phyloP scores from a whole-genome alignment of 306 rosid genomes.

The Geum urbanum region DNA sequence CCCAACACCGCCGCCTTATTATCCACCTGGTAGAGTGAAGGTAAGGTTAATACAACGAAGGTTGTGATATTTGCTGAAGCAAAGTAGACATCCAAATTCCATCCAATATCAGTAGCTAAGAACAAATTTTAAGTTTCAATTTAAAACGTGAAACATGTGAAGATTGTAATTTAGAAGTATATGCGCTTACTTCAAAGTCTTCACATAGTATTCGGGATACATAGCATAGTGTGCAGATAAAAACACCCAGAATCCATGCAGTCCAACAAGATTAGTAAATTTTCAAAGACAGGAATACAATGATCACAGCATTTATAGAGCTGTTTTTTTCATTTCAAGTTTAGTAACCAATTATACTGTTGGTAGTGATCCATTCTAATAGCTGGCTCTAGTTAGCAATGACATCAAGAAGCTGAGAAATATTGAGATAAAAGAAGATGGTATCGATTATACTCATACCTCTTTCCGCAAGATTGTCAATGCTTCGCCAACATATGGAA shows the following conservation, averaged over 20 bases:
- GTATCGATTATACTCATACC: constrained; percentile 36
- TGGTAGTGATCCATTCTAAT: neutral
- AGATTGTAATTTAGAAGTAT: neutral
- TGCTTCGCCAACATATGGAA: constrained; percentile 96
- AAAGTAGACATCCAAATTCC: neutral
- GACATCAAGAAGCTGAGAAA: constrained; percentile 3
- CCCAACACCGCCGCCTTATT: constrained; percentile 89
- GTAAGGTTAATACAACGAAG: constrained; percentile 9
- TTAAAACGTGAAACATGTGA: neutral
- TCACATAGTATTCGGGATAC: neutral
- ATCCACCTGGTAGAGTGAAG: constrained; percentile 60
- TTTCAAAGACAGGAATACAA: neutral
- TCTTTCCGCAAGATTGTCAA: constrained; percentile 74
- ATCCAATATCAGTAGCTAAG: neutral
- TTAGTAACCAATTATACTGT: neutral
- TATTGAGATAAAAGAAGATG: constrained; percentile 14
- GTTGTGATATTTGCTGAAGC: constrained; percentile 17
- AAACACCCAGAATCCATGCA: neutral
- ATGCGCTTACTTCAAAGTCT: neutral
- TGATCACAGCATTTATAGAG: neutral
- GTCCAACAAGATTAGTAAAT: neutral
- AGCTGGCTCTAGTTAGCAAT: neutral
- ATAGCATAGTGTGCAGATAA: neutral
- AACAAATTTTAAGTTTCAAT: neutral
- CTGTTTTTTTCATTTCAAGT: neutral